phyloP scores from a whole-genome alignment of 2,329 filamentous ascomycete species.

The Epichloe festucae region DNA sequence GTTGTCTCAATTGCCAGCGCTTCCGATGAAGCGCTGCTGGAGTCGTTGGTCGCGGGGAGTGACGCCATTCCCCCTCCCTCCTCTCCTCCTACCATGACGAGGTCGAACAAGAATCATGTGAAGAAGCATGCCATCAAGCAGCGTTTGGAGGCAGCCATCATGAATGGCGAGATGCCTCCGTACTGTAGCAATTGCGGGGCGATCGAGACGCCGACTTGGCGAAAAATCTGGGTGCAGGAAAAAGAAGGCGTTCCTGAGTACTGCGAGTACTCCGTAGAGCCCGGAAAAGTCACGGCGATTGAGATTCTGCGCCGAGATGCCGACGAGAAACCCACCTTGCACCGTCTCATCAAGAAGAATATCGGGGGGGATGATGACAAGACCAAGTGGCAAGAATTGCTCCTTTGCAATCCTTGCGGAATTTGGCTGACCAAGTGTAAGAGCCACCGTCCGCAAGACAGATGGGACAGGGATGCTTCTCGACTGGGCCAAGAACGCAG shows the following conservation, averaged over 20 bases:
- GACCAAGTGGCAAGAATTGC: constrained; percentile 53
- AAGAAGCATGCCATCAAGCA: constrained; percentile 51
- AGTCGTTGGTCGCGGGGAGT: constrained; percentile 29
- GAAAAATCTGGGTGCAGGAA: constrained; percentile 77
- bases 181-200: constrained; percentile 90
- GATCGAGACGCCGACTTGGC: constrained; percentile 93
- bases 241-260: constrained; percentile 57
- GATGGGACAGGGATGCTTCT: constrained; percentile 59
- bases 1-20: constrained; percentile 15
- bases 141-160: constrained; percentile 49
- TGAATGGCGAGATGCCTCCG: constrained; percentile 71
- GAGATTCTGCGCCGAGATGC: constrained; percentile 51
- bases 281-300: constrained; percentile 62
- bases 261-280: constrained; percentile 59
- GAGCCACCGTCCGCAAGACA: constrained; percentile 66
- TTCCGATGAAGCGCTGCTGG: constrained; percentile 16
- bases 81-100: constrained; percentile 26
- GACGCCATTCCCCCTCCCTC: constrained; percentile 26
- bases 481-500: constrained; percentile 38
- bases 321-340: constrained; percentile 48
- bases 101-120: constrained; percentile 50
- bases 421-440: constrained; percentile 89
- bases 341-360: constrained; percentile 68
- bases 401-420: constrained; percentile 90
- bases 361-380: constrained; percentile 51